A percentile compares a stretch with the other conserved stretches of the same genome.
Evolutionary conservation across 192 early-diverging fungal genomes (phyloP).

Genomic region (Coemansia sp.): DNA sequence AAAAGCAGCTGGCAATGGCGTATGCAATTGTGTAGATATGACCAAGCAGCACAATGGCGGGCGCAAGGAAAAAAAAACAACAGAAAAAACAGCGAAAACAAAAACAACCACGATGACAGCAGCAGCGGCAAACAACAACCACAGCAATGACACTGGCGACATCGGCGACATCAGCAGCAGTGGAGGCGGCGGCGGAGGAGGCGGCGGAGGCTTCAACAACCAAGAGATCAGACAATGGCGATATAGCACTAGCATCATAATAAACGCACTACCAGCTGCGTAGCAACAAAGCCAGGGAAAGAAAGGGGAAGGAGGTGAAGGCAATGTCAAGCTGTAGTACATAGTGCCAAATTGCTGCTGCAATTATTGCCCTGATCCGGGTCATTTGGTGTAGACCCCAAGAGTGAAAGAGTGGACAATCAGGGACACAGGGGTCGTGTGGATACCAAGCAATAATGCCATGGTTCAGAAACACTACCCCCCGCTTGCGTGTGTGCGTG

Average conservation of each 20-base stretch:
- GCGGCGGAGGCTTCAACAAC: constrained; percentile 5
- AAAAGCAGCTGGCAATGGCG: constrained; percentile 8
- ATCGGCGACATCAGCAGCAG: constrained; percentile 2
- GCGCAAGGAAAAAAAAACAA: constrained; percentile 3
- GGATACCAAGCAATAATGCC: constrained; percentile 7
- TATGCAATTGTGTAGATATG: constrained; percentile 24
- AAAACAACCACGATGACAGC: neutral
- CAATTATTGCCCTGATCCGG: constrained; percentile 8
- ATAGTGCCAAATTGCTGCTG: neutral
- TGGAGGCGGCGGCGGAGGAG: neutral
- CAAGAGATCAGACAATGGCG: constrained; percentile 5
- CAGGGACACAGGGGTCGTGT: constrained; percentile 7
- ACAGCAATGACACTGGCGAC: neutral
- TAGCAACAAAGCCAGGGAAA: neutral
- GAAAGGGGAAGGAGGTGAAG: neutral
- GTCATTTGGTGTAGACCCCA: constrained; percentile 1
- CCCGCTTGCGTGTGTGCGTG: neutral
- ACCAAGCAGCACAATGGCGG: constrained; percentile 18
- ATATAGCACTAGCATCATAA: constrained; percentile 1
- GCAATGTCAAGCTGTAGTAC: too few relatives aligned
- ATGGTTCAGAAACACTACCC: neutral
- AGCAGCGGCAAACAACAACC: constrained; percentile 14
- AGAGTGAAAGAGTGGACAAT: neutral
- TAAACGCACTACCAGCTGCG: neutral
- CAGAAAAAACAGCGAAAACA: neutral